These are phyloP conservation scores for Bolboschoenus planiculmis DNA, from an alignment of 176 grass and related monocot species.

Conservation along the genomic window DNA sequence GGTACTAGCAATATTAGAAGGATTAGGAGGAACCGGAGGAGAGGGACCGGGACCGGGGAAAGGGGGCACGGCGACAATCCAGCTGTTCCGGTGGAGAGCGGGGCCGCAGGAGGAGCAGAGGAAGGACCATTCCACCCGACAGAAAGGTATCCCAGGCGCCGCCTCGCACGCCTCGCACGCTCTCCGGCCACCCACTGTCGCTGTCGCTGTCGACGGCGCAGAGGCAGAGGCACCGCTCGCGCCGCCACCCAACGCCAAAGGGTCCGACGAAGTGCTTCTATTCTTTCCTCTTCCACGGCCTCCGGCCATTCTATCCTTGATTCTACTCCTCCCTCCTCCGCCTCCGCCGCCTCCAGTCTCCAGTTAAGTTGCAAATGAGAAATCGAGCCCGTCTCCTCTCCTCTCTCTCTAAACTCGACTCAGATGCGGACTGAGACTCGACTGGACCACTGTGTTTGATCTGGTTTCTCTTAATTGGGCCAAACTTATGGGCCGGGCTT, in stretches of 20 bases:
- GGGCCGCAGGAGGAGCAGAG: conserved; percentile 42
- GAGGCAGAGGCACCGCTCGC: neutral
- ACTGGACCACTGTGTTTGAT: neutral
- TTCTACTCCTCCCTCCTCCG: neutral
- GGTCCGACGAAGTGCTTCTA: neutral
- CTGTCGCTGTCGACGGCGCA: neutral
- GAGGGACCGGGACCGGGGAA: neutral
- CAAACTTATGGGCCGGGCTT: neutral
- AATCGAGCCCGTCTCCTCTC: neutral
- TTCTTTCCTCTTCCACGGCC: neutral
- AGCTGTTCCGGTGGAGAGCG: conserved; percentile 33
- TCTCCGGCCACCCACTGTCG: neutral
- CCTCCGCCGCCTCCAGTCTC: too few relatives aligned
- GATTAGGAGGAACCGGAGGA: neutral
- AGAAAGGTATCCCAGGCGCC: conserved; percentile 39
- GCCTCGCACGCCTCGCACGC: conserved; percentile 34
- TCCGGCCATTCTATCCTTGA: neutral
- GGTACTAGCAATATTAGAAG: neutral
- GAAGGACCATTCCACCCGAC: conserved; percentile 46
- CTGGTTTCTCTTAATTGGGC: neutral
- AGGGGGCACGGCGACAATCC: conserved; percentile 41
- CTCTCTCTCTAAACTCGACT: neutral
- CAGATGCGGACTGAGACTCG: neutral
- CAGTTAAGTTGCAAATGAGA: too few relatives aligned
- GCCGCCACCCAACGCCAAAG: neutral